Evolutionary conservation across 352 stramenopile genomes (phyloP), one percentile per base, ranked within the genome.

Genomic region (Phytophthora idaei): DNA sequence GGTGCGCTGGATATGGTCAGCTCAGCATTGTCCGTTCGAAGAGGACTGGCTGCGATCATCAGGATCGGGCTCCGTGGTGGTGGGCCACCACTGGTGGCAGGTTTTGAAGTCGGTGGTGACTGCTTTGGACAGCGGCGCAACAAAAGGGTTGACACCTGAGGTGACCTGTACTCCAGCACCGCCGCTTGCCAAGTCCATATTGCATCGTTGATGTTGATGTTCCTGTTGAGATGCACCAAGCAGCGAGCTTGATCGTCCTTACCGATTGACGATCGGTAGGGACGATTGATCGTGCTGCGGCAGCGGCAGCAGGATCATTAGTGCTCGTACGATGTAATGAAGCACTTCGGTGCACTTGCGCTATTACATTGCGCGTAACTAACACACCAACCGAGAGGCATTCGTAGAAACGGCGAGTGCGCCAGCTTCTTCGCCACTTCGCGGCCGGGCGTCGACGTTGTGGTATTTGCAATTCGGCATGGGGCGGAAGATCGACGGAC

Each of bases 11-110:
- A 57, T 37, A 46, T 45, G 39, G 62, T 75, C 57, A 75, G 62
- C 52, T 73, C 51, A 73, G 27, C 65, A 73, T 73, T 73, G 65
- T 63, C 34, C 28, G n/a, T 17, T 62, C 44, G 57, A 67, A 56
- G 42, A 51, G 59, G 21, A 53, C 36, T 41, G 51, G 36, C 34
- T 39, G 39, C 32, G 45, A 64, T 69, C 57, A 47, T 61, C 25
- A 61, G 55, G 63, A 70, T 70, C 57, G 57, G 58, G 12, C 3
- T 12, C n/a, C 12, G 10, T 39, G 21, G 21, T 21, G 21, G 21
- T 21, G 2, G 10, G 10, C 10, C 7, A 12, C 34, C 2, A 10
- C 34, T 21, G 21, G 34, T 29, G 14, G 53, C 41, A 50, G 27
- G n/a, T n/a, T 54, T 21, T 15, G 28, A 28, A 39, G 29, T 32